phyloP scores from a whole-genome alignment of 1,284 basidiomycete species.

The Boletus austroedulis region DNA sequence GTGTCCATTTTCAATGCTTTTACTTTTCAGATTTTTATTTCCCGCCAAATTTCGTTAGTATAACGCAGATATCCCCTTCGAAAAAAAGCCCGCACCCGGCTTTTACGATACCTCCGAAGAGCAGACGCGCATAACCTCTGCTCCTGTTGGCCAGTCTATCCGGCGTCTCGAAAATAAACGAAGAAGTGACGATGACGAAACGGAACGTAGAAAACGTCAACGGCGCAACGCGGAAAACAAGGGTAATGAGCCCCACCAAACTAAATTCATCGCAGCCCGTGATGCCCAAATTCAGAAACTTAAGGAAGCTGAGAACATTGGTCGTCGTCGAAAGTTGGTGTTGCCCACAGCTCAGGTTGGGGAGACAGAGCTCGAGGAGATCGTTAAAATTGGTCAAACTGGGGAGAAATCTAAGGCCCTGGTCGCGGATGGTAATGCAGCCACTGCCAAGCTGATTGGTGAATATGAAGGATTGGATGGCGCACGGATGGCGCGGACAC shows the following conservation, averaged over 20 bases:
- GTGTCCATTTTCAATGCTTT: conserved; percentile 36
- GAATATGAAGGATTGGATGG: conserved; percentile 89
- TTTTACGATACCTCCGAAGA: conserved; percentile 98
- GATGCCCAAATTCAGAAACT: conserved; percentile 97
- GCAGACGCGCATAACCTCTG: conserved; percentile 81
- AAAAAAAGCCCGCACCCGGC: conserved; percentile 92
- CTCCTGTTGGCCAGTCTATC: conserved; percentile 90
- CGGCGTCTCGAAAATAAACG: conserved; percentile 89
- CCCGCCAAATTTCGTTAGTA: conserved; percentile 54
- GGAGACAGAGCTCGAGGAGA: conserved; percentile 95
- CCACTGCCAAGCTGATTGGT: conserved; percentile 83
- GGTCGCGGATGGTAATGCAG: conserved; percentile 78
- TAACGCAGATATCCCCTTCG: conserved; percentile 98
- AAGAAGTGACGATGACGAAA: conserved; percentile 86
- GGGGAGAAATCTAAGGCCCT: conserved; percentile 86
- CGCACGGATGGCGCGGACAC: conserved; percentile 89
- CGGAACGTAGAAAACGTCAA: conserved; percentile 82
- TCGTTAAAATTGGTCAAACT: conserved; percentile 96
- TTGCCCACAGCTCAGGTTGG: conserved; percentile 92
- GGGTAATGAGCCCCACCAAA: conserved; percentile 68
- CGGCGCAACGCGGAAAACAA: conserved; percentile 61
- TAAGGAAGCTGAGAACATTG: conserved; percentile 95
- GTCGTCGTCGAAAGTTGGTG: conserved; percentile 81
- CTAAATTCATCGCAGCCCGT: conserved; percentile 89
- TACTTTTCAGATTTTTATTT: neutral